phyloP scores from a whole-genome alignment of 2,329 filamentous ascomycete species.

The Alternaria sp. region DNA sequence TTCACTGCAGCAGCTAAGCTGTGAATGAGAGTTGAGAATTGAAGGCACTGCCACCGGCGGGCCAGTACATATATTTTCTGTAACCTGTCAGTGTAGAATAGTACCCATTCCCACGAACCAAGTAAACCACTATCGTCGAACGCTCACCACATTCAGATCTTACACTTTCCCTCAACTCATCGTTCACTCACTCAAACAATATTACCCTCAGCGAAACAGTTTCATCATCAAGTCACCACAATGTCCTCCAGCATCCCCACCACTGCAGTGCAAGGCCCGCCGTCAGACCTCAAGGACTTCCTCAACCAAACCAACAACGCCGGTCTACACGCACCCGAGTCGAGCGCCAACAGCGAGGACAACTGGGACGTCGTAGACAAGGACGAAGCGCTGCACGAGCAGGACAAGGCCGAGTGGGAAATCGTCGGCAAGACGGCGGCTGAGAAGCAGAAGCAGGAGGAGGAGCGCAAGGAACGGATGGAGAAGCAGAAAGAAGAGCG shows the following conservation, averaged over 20 bases:
- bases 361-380: background rate
- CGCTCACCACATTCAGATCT: background rate
- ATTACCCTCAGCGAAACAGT: background rate
- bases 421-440: background rate
- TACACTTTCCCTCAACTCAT: background rate
- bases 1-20: background rate
- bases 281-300: constrained; percentile 10
- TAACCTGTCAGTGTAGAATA: background rate
- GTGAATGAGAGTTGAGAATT: background rate
- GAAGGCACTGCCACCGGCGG: background rate
- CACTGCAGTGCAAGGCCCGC: background rate
- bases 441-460: background rate
- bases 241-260: background rate
- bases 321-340: constrained; percentile 3
- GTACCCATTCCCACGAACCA: background rate
- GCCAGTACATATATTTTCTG: background rate
- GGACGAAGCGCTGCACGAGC: background rate
- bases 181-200: background rate
- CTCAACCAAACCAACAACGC: constrained; percentile 6
- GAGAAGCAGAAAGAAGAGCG: background rate
- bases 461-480: background rate
- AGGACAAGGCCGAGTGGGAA: background rate
- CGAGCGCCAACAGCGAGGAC: background rate
- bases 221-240: background rate
- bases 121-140: background rate